Percentiles rank a stretch among this genome's conserved stretches.
Evolutionary conservation across 2,329 filamentous ascomycete species (phyloP).

Genomic region (Fusarium begoniae): DNA sequence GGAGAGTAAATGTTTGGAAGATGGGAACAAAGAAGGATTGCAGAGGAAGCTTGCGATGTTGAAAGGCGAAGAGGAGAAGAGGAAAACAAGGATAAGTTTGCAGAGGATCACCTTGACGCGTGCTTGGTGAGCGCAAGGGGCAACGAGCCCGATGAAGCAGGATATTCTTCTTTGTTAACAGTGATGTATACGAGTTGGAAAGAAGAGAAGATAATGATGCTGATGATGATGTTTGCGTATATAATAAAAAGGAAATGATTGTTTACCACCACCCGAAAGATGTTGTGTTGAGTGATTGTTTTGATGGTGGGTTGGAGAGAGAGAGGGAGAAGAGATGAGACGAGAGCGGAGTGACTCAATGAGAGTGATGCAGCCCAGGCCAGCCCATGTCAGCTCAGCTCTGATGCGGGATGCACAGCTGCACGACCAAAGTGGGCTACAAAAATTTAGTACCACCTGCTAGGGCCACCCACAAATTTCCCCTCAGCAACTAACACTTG

Average conservation of each 20-base stretch:
- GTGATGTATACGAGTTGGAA: neutral
- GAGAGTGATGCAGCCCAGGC: neutral
- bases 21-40: neutral
- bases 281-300: neutral
- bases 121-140: neutral
- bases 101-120: neutral
- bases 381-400: neutral
- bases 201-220: neutral
- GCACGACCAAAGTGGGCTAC: neutral
- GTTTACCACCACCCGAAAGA: neutral
- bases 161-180: neutral
- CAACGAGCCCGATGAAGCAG: neutral
- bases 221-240: neutral
- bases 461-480: neutral
- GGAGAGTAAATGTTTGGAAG: neutral
- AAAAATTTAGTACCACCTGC: neutral
- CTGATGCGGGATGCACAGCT: neutral
- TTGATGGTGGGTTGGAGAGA: neutral
- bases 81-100: neutral
- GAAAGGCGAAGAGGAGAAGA: neutral
- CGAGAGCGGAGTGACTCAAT: neutral
- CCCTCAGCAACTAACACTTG: neutral
- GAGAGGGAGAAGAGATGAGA: neutral
- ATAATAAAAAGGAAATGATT: neutral
- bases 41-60: neutral